These are phyloP conservation scores for Hypoxylon rickii DNA, from an alignment of 495 filamentous ascomycete genomes.

Conservation along the genomic window DNA sequence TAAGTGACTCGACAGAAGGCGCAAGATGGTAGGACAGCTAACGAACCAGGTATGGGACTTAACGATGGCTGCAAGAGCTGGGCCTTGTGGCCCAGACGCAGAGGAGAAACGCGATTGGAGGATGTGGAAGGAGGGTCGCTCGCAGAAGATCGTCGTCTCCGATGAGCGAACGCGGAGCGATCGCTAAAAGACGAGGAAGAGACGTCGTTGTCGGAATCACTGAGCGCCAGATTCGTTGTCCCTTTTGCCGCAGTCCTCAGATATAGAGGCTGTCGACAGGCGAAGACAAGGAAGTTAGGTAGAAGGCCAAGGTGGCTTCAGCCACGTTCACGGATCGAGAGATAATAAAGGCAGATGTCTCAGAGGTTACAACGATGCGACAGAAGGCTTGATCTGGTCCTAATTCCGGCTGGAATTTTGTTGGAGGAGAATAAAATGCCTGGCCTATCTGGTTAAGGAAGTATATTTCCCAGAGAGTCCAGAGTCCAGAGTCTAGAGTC, in stretches of 20 bases:
- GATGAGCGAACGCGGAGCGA: slow-evolving; percentile 44
- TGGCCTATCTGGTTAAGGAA: slow-evolving; percentile 9
- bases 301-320: slow-evolving; percentile 30
- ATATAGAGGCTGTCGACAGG: slow-evolving; percentile 27
- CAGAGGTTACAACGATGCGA: slow-evolving; percentile 20
- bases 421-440: slow-evolving; percentile 3
- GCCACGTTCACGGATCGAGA: slow-evolving; percentile 23
- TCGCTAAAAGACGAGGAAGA: slow-evolving; percentile 51
- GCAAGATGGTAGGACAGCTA: slow-evolving; percentile 10
- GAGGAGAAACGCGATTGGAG: slow-evolving; percentile 34
- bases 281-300: slow-evolving; percentile 12
- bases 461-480: no score
- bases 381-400: slow-evolving; percentile 23
- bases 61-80: slow-evolving; percentile 41
- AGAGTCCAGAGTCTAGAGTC: not conserved
- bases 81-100: slow-evolving; percentile 46
- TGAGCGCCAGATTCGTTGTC: slow-evolving; percentile 45
- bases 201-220: slow-evolving; percentile 40
- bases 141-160: slow-evolving; percentile 47
- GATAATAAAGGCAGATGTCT: slow-evolving; percentile 29
- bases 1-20: slow-evolving; percentile 5
- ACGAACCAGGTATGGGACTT: slow-evolving; percentile 51
- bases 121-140: slow-evolving; percentile 39
- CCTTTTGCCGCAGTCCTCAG: slow-evolving; percentile 26
- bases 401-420: slow-evolving; percentile 4